A percentile compares a stretch with the other conserved stretches of the same genome.
Evolutionary conservation across 768 basidiomycete genomes (phyloP).

Genomic region (Crucibulum laeve): DNA sequence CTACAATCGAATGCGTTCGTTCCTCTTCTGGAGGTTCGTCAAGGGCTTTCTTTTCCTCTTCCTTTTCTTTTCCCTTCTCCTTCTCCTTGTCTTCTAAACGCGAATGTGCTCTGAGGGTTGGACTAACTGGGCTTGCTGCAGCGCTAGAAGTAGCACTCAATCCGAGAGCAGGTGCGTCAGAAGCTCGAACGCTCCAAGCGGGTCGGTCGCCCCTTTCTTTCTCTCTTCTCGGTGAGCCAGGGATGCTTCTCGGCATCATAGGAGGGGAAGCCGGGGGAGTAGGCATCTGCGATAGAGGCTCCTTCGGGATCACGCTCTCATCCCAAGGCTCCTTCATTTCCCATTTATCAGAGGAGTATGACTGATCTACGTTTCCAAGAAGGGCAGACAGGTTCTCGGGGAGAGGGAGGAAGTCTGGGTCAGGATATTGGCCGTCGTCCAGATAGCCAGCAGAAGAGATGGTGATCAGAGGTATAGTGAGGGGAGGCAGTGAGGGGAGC

Average conservation of each 20-base stretch:
- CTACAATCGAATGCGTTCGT: no score
- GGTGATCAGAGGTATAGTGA: constrained; percentile 1
- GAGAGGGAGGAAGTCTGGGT: constrained; percentile 40
- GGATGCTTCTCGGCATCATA: constrained; percentile 1
- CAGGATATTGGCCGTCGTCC: constrained; percentile 18
- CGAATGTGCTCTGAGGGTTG: not conserved
- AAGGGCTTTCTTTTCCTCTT: not conserved
- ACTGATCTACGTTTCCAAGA: constrained; percentile 5
- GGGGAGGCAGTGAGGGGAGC: not conserved
- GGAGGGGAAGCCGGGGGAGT: constrained; percentile 43
- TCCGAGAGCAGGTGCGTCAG: constrained; percentile 38
- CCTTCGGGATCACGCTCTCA: constrained; percentile 1
- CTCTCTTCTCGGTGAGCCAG: not conserved
- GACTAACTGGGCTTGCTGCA: not conserved
- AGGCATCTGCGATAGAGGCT: constrained; percentile 27
- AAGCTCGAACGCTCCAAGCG: constrained; percentile 37
- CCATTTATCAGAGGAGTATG: not conserved
- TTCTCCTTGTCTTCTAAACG: not conserved
- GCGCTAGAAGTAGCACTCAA: constrained; percentile 6
- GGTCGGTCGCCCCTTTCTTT: constrained; percentile 7
- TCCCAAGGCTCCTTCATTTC: not conserved
- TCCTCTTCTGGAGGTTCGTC: no score
- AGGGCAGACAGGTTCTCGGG: constrained; percentile 14
- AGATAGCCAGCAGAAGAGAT: constrained; percentile 1
- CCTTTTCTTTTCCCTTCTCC: not conserved